These are phyloP conservation scores for Acacia concinna DNA, from an alignment of 331 rosid genomes.

Conservation along the genomic window DNA sequence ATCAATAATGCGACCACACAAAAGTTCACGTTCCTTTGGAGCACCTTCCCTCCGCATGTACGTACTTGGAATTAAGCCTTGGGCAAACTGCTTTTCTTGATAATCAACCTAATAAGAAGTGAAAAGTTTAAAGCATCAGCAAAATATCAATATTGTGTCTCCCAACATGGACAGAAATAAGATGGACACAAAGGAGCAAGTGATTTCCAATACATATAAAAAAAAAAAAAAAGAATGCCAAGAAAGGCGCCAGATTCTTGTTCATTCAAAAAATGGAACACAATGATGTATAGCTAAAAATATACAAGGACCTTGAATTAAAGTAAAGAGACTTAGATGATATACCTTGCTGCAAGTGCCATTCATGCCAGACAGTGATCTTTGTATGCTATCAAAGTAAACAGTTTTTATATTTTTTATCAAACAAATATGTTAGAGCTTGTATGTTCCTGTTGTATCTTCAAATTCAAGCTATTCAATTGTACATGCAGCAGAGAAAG, in stretches of 20 bases:
- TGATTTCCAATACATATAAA: background rate
- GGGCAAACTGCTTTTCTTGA: slow-evolving; percentile 92
- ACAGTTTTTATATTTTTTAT: background rate
- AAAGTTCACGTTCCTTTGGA: slow-evolving; percentile 90
- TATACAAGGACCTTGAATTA: background rate
- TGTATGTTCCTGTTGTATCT: background rate
- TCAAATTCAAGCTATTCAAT: background rate
- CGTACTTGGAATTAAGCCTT: slow-evolving; percentile 78
- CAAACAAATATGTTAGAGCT: background rate
- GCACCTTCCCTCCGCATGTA: slow-evolving; percentile 93
- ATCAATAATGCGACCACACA: slow-evolving; percentile 87
- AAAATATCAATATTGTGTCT: background rate
- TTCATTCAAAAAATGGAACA: background rate
- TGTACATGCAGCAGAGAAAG: background rate
- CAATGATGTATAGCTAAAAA: background rate
- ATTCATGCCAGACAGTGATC: background rate
- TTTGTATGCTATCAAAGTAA: background rate
- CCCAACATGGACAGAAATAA: background rate
- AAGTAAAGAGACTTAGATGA: background rate
- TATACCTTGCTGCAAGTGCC: background rate
- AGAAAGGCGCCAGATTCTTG: background rate
- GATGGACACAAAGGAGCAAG: background rate
- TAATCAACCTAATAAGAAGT: slow-evolving; percentile 72
- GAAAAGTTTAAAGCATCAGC: slow-evolving; percentile 2
- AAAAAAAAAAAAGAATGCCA: background rate